Evolutionary conservation across 2,329 filamentous ascomycete species (phyloP), one percentile per base, ranked within the genome.

Genomic region (Aschersonia sp.): DNA sequence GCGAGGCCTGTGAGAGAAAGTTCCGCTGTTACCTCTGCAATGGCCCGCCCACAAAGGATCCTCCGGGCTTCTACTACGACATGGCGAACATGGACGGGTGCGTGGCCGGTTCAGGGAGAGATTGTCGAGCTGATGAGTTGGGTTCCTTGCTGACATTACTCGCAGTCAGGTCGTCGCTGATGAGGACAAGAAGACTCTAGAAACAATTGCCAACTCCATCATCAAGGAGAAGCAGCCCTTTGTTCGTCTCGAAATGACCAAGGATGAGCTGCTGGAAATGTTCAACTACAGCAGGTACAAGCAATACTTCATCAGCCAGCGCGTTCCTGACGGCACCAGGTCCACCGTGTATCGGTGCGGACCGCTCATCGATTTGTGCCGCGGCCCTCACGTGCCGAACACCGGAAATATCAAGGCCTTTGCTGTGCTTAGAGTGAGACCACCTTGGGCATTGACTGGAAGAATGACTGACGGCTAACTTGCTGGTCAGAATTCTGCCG

Each of bases 251-350:
- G 84, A 84, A 54, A 78, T 96, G 60, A 85, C 85, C 54, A 97
- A 97, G 69, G 85, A 90, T 47, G 83, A 97, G 55, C 75, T 97
- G 46, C 78, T 92, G 46, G 87, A 95, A 63, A 95, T 97, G 67
- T 97, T 97, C 72, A 79, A 81, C 57, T 94, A 94, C 75, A 96
- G 94, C 76, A 92, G 92, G 65, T 97, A 95, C 74, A 97, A 98
- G 78, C 81, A 94, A 63, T 86, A 96, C 65, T 94, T 97, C 66
- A 97, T 98, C 69, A 83, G 64, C 56, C 64, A 67, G 55, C 61
- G 64, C 43, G 64, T 97, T 51, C 73, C 82, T 40, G 87, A 95
- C 56, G 88, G 87, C 56, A 89, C 87, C 48, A 87, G 77, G 62
- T 94, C 87, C 62, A 97, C 92, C 8, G 90, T 97, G 41, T 98